These are phyloP conservation scores for Tetrapyrgos nigripes DNA, from an alignment of 1,284 basidiomycete genomes.

Conservation along the genomic window DNA sequence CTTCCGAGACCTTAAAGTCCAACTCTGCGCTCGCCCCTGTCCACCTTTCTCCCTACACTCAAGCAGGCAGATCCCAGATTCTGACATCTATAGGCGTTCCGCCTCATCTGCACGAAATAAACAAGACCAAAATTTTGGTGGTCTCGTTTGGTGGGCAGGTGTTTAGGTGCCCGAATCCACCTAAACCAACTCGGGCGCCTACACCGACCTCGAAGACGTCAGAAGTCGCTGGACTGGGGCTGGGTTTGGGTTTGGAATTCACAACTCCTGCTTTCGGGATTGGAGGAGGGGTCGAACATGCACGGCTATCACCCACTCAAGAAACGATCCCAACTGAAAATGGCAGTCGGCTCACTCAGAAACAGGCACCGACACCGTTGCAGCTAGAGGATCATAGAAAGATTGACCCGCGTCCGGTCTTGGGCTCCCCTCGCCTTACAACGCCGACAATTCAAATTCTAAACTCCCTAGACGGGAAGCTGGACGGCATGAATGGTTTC, in stretches of 20 bases:
- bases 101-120: conserved; percentile 48
- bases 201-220: conserved; percentile 20
- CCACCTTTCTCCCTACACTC: conserved; percentile 60
- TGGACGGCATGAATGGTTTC: no score
- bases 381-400: conserved; percentile 5
- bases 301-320: no score
- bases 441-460: conserved; percentile 35
- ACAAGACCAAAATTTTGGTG: conserved; percentile 64
- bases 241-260: not conserved
- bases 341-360: no score
- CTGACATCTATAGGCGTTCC: conserved; percentile 68
- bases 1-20: no score
- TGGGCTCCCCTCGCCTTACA: conserved; percentile 38
- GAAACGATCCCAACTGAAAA: not conserved
- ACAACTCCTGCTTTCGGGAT: not conserved
- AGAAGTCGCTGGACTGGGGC: conserved; percentile 25
- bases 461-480: no score
- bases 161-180: conserved; percentile 59
- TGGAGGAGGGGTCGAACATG: not conserved
- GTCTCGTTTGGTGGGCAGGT: conserved; percentile 83
- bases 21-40: no score
- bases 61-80: conserved; percentile 55
- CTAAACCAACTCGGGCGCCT: conserved; percentile 42
- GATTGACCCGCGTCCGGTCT: conserved; percentile 11
- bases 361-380: no score